Conservation (phyloP, 2,329 filamentous ascomycete genomes). For the Kalmusia sp. region DNA sequence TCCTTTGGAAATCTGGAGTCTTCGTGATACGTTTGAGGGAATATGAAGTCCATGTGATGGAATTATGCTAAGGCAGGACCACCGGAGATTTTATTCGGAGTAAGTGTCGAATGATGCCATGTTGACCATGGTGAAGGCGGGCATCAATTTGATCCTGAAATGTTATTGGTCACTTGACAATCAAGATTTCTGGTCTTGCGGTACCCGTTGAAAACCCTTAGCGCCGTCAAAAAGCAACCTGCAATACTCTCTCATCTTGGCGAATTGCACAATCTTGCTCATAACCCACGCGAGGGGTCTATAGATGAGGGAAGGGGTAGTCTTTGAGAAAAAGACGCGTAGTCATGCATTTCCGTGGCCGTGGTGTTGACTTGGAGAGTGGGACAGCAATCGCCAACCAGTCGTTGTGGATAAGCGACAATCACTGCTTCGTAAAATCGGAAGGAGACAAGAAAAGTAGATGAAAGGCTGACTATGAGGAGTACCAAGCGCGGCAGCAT, state of each 20-base stretch:
- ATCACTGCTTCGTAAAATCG: not conserved
- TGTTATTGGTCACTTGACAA: not conserved
- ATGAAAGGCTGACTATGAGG: not conserved
- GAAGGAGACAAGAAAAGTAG: conserved; percentile 13
- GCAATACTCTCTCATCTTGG: not conserved
- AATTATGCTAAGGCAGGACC: no score
- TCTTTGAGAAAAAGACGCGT: not conserved
- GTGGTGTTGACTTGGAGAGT: not conserved
- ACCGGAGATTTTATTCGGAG: no score
- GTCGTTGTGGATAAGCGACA: not conserved
- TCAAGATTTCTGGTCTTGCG: not conserved
- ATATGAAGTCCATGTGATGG: no score
- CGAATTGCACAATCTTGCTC: not conserved
- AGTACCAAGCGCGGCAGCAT: not conserved
- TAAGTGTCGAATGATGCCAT: no score
- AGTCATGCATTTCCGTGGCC: not conserved
- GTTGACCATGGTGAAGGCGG: no score
- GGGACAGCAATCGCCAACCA: not conserved
- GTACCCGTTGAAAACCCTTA: not conserved
- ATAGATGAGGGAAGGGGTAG: not conserved
- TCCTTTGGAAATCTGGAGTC: no score
- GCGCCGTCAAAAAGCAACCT: no score
- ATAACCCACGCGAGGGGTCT: not conserved
- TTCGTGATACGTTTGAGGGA: no score
- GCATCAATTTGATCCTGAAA: no score